Conservation (phyloP, 352 stramenopile species). For the Phytophthora quininea region DNA sequence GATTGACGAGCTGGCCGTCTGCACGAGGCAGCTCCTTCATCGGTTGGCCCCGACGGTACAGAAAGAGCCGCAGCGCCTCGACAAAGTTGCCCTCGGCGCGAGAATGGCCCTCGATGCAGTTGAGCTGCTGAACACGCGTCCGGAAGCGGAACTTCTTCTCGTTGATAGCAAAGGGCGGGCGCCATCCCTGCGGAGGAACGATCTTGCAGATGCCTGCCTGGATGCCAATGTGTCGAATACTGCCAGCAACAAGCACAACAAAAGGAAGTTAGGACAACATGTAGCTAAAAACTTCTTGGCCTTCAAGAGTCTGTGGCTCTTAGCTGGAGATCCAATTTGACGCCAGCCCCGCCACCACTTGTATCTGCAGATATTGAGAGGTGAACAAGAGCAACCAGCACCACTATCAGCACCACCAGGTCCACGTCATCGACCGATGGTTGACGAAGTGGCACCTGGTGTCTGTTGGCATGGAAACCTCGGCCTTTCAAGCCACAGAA, state of each 20-base stretch:
- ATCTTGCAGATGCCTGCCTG: conserved; percentile 98
- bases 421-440: too few species aligned
- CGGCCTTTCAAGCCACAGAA: too few species aligned
- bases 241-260: conserved; percentile 18
- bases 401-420: too few species aligned
- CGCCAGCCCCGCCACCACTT: too few species aligned
- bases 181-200: conserved; percentile 95
- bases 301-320: background rate
- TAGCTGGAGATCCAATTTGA: background rate
- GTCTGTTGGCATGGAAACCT: too few species aligned
- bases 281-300: background rate
- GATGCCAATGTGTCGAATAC: conserved; percentile 91
- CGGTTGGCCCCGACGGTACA: conserved; percentile 75
- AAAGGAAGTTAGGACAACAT: conserved; percentile 6
- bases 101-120: conserved; percentile 88
- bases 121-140: conserved; percentile 96
- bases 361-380: too few species aligned
- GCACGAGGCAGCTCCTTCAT: conserved; percentile 81
- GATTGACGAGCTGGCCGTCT: conserved; percentile 75
- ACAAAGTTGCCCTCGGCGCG: conserved; percentile 84
- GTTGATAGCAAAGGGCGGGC: conserved; percentile 89
- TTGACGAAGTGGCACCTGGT: too few species aligned
- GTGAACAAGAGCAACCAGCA: too few species aligned
- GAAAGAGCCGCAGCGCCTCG: conserved; percentile 78
- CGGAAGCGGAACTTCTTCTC: conserved; percentile 90